Evolutionary conservation across 331 rosid species (phyloP).

Genomic region (Pyrus hybrid): DNA sequence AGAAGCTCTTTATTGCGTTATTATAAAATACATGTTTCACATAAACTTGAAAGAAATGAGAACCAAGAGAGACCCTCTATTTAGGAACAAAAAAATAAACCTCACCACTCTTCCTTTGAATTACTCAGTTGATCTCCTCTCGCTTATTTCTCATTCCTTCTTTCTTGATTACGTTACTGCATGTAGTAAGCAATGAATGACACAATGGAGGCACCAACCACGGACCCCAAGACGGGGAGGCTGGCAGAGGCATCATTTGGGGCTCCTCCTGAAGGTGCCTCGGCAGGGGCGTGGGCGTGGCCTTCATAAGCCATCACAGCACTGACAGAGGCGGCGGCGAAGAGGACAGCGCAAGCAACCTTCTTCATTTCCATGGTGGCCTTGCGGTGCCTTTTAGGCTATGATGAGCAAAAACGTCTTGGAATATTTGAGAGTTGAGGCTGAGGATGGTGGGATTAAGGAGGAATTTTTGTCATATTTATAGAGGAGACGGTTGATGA

Average conservation of each 20-base stretch:
- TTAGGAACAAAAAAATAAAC: not conserved
- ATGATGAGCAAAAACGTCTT: not conserved
- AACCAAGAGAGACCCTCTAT: not conserved
- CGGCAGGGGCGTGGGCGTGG: slow-evolving; percentile 15
- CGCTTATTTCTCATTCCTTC: not conserved
- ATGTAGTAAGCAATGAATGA: slow-evolving; percentile 34
- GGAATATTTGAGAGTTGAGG: not conserved
- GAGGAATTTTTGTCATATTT: not conserved
- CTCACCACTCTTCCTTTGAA: not conserved
- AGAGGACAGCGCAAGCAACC: slow-evolving; percentile 31
- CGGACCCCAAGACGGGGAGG: slow-evolving; percentile 31
- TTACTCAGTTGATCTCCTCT: not conserved
- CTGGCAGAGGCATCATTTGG: slow-evolving; percentile 6
- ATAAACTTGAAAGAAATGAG: not conserved
- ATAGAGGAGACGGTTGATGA: not conserved
- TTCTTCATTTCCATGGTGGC: slow-evolving; percentile 43
- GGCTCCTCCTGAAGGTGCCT: slow-evolving; percentile 11
- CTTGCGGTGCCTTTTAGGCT: not conserved
- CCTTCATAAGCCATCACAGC: slow-evolving; percentile 21
- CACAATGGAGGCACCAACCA: slow-evolving; percentile 36
- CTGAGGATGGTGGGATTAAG: not conserved
- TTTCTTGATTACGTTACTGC: not conserved
- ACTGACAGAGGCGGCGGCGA: slow-evolving; percentile 32
- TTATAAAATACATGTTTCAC: not conserved
- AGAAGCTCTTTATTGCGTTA: not conserved